phyloP scores from a whole-genome alignment of 2,329 filamentous ascomycete genomes.

The Helminthosporium solani region DNA sequence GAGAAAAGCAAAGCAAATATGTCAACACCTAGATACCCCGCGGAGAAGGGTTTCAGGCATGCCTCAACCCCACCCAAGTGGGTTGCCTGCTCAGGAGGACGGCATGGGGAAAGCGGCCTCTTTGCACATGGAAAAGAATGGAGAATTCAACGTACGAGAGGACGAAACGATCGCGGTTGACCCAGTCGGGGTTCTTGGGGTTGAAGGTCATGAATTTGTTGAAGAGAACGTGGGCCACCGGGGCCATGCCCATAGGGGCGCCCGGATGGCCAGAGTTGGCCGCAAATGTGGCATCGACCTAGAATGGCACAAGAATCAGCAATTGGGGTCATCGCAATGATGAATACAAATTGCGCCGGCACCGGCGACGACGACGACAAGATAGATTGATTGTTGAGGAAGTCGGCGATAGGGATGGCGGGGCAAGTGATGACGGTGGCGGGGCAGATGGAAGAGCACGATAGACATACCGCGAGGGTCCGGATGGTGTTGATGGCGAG shows the following conservation, averaged over 20 bases:
- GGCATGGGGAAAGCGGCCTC: neutral
- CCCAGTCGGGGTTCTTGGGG: conserved; percentile 96
- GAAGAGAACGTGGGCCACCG: conserved; percentile 93
- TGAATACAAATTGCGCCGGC: too few relatives aligned
- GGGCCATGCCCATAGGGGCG: conserved; percentile 97
- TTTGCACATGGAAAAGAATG: neutral
- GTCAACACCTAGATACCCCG: conserved; percentile 11
- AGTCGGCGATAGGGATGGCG: conserved; percentile 24
- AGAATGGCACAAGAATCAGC: conserved; percentile 33
- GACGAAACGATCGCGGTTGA: conserved; percentile 97
- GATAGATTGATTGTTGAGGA: conserved; percentile 17
- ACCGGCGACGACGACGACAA: conserved; percentile 1
- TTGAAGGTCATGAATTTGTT: conserved; percentile 99
- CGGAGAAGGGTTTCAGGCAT: conserved; percentile 20
- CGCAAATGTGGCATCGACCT: conserved; percentile 96
- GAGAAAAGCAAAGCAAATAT: conserved; percentile 15
- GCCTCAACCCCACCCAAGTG: conserved; percentile 4
- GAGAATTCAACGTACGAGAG: conserved; percentile 75
- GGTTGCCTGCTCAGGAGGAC: conserved; percentile 4
- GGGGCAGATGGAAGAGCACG: conserved; percentile 14
- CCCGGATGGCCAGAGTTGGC: conserved; percentile 98
- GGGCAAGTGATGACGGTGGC: conserved; percentile 29
- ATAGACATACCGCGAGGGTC: conserved; percentile 78
- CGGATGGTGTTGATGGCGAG: conserved; percentile 98
- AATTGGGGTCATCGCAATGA: conserved; percentile 25